Percentiles rank a stretch among this genome's conserved stretches.
These are phyloP conservation scores for Candida sp. DNA, from an alignment of 1,139 yeast genomes.

Conservation along the genomic window DNA sequence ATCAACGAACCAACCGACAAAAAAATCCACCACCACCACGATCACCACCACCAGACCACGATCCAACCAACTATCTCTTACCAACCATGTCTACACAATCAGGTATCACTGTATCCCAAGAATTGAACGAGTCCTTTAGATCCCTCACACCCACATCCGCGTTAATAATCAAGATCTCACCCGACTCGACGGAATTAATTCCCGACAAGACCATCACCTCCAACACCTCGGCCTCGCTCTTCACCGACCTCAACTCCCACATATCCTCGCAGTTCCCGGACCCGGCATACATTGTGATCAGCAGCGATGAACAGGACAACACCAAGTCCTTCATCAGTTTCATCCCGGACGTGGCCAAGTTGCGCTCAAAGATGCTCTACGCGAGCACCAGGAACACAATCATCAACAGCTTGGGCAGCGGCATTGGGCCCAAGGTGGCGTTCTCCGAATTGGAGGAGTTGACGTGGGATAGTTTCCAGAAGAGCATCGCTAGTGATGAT, in stretches of 20 bases:
- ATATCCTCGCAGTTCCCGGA: constrained; percentile 43
- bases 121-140: constrained; percentile 39
- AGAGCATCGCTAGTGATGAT: constrained; percentile 24
- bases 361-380: constrained; percentile 88
- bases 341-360: constrained; percentile 88
- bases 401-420: constrained; percentile 70
- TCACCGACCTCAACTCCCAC: constrained; percentile 35
- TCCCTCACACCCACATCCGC: constrained; percentile 22
- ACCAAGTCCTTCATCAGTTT: constrained; percentile 65
- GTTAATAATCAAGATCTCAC: constrained; percentile 43
- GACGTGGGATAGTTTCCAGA: constrained; percentile 48
- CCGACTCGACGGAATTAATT: constrained; percentile 51
- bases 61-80: not conserved
- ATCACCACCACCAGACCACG: not conserved
- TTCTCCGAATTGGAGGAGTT: constrained; percentile 68
- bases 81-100: constrained; percentile 68
- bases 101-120: constrained; percentile 61
- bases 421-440: constrained; percentile 58
- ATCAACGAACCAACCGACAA: no score
- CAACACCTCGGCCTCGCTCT: constrained; percentile 28
- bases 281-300: constrained; percentile 64
- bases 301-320: constrained; percentile 25
- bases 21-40: not conserved
- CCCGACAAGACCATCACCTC: constrained; percentile 39
- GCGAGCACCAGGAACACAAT: constrained; percentile 88